Conservation (phyloP, 139 green algal species). For the Coelastrella sp. region DNA sequence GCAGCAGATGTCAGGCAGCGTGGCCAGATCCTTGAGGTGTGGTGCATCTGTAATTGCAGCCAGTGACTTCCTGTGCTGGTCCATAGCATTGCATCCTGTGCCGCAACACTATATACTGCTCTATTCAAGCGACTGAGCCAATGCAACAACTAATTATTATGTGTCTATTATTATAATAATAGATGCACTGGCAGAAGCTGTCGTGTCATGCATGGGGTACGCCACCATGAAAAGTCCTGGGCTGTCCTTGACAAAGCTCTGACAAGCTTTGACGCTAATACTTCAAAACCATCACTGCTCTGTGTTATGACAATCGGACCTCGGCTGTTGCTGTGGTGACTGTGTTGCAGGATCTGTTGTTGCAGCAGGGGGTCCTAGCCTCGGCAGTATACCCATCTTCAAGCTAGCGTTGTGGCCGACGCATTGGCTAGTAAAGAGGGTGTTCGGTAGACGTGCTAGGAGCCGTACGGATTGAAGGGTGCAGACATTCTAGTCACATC, state of each 20-base stretch:
- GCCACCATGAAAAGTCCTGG: too few relatives aligned
- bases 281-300: not conserved
- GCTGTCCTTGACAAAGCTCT: too few relatives aligned
- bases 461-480: too few relatives aligned
- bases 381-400: conserved; percentile 53
- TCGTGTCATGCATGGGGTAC: too few relatives aligned
- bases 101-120: too few relatives aligned
- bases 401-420: conserved; percentile 59
- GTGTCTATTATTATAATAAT: too few relatives aligned
- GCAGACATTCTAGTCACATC: too few relatives aligned
- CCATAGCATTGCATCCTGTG: not conserved
- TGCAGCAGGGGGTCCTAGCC: not conserved
- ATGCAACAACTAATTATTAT: too few relatives aligned
- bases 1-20: not conserved
- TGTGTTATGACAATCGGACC: not conserved
- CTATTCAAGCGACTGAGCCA: too few relatives aligned
- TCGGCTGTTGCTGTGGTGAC: not conserved
- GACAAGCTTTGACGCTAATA: too few relatives aligned
- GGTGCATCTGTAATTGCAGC: not conserved
- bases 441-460: not conserved
- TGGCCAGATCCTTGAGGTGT: not conserved
- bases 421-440: not conserved
- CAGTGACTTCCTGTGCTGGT: not conserved
- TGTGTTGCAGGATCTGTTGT: not conserved
- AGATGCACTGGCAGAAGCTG: too few relatives aligned